These are phyloP conservation scores for Smittium culicis DNA, from an alignment of 371 early-diverging fungal species.

Conservation along the genomic window DNA sequence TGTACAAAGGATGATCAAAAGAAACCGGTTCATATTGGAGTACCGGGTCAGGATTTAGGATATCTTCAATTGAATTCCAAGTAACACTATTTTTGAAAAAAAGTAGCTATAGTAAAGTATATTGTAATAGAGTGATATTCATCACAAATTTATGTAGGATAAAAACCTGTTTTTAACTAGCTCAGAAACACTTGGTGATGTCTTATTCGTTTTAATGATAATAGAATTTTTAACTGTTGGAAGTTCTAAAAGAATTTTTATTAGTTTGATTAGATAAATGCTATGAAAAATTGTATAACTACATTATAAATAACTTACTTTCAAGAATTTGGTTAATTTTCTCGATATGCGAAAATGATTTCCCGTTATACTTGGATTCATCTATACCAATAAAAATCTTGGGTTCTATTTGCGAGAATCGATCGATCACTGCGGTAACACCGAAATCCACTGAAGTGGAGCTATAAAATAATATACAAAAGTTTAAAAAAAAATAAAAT, in stretches of 20 bases:
- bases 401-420: conserved; percentile 89
- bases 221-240: background rate
- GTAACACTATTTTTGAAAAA: background rate
- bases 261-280: too few species aligned
- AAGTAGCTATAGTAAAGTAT: background rate
- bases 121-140: background rate
- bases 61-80: conserved; percentile 25
- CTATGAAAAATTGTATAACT: too few species aligned
- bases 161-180: background rate
- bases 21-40: conserved; percentile 68
- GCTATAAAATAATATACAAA: conserved; percentile 15
- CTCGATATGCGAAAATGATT: conserved; percentile 58
- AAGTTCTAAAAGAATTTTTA: background rate
- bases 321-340: conserved; percentile 59
- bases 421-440: conserved; percentile 75
- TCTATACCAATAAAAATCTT: conserved; percentile 84
- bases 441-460: conserved; percentile 94
- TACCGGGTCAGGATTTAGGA: conserved; percentile 14
- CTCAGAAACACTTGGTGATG: conserved; percentile 21
- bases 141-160: background rate
- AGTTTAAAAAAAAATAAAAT: conserved; percentile 5
- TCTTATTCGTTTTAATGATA: conserved; percentile 17
- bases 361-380: conserved; percentile 79
- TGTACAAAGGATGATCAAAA: conserved; percentile 88
- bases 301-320: conserved; percentile 48